Conservation (phyloP, 176 grass and related monocot species). For the Miscanthus lutarioriparius region DNA sequence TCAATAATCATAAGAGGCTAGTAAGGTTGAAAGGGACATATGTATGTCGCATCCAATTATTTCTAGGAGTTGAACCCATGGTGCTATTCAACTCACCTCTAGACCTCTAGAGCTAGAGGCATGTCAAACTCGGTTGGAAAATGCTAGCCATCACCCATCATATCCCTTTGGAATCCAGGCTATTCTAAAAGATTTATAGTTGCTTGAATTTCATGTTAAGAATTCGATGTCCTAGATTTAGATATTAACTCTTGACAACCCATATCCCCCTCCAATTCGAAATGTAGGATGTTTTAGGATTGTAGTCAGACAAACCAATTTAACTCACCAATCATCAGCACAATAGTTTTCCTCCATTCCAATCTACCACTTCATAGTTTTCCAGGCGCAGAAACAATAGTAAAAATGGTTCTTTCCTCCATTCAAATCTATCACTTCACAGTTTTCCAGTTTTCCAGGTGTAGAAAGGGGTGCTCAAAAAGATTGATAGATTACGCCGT, state of each 20-base stretch:
- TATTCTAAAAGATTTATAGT: not conserved
- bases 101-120: not conserved
- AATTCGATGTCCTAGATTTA: not conserved
- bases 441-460: no score
- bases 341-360: no score
- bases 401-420: no score
- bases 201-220: not conserved
- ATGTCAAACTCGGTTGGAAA: not conserved
- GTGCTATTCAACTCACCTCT: not conserved
- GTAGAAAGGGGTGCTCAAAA: no score
- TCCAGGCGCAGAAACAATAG: no score
- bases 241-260: not conserved
- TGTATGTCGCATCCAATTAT: not conserved
- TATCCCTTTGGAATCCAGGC: not conserved
- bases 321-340: no score
- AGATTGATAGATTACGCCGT: no score
- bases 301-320: no score
- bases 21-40: not conserved
- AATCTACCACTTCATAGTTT: no score
- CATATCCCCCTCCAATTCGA: not conserved
- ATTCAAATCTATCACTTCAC: no score
- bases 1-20: no score
- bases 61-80: not conserved
- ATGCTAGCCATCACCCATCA: not conserved
- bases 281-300: not conserved